These are phyloP conservation scores for Euryodendron excelsum DNA, from an alignment of 148 eudicot species.

Conservation along the genomic window DNA sequence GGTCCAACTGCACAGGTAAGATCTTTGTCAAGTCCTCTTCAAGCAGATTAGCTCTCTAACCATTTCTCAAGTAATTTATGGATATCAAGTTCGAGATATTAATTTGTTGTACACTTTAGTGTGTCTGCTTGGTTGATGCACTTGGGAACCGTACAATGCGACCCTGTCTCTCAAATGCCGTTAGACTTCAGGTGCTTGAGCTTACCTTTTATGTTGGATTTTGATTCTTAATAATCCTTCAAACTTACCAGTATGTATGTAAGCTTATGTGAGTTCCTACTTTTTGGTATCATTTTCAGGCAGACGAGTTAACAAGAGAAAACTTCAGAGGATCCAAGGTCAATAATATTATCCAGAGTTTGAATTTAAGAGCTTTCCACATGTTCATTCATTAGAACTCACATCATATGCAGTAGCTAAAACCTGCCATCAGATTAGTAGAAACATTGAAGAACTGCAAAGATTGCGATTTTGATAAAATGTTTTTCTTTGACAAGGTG, in stretches of 20 bases:
- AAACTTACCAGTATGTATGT: too few species aligned
- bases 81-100: too few species aligned
- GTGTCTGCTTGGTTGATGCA: slow-evolving; percentile 83
- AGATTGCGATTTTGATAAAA: too few species aligned
- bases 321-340: slow-evolving; percentile 81
- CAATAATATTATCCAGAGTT: too few species aligned
- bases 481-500: too few species aligned
- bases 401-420: not conserved
- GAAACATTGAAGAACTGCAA: too few species aligned
- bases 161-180: slow-evolving; percentile 71
- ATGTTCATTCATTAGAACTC: not conserved
- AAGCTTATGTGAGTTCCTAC: too few species aligned
- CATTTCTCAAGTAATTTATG: too few species aligned
- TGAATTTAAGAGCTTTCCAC: too few species aligned
- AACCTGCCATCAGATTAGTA: not conserved
- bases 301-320: slow-evolving; percentile 52
- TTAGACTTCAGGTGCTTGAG: slow-evolving; percentile 61
- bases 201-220: slow-evolving; percentile 1
- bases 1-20: slow-evolving; percentile 73
- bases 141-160: slow-evolving; percentile 81
- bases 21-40: not conserved
- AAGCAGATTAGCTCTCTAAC: slow-evolving; percentile 5
- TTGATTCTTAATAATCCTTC: not conserved
- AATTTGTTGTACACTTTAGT: slow-evolving; percentile 26
- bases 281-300: slow-evolving; percentile 39